Evolutionary conservation across 2,329 filamentous ascomycete genomes (phyloP).

Genomic region (Madurella mycetomatis): DNA sequence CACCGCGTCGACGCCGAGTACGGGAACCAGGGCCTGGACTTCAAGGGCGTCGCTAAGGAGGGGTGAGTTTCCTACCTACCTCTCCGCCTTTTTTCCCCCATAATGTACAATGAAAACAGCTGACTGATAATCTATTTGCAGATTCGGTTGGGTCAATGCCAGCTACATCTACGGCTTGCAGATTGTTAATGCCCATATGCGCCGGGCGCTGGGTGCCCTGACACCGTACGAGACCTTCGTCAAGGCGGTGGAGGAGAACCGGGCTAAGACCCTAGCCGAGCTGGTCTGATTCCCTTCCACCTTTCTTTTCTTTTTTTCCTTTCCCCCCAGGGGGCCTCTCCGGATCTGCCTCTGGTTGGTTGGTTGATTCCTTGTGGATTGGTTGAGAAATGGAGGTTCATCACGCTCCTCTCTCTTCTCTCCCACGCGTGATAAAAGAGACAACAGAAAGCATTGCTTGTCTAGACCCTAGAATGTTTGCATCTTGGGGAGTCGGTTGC

Average conservation of each 20-base stretch:
- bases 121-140: conserved; percentile 37
- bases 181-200: conserved; percentile 83
- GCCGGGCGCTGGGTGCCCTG: conserved; percentile 79
- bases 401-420: no score
- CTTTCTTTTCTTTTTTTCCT: not conserved
- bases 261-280: conserved; percentile 49
- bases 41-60: conserved; percentile 93
- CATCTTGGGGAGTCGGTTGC: no score
- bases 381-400: no score
- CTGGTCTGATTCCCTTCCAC: conserved; percentile 31
- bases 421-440: no score
- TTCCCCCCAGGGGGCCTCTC: no score
- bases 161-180: conserved; percentile 93
- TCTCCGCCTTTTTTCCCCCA: not conserved
- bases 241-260: conserved; percentile 57
- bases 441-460: no score
- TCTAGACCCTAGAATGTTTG: no score
- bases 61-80: conserved; percentile 59
- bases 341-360: no score
- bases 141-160: conserved; percentile 98
- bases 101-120: no score
- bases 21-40: conserved; percentile 91
- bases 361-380: no score
- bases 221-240: conserved; percentile 82
- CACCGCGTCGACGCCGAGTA: conserved; percentile 96